Evolutionary conservation across 495 filamentous ascomycete genomes (phyloP), one percentile per base, ranked within the genome.

Genomic region (Mytilinidion resinicola): DNA sequence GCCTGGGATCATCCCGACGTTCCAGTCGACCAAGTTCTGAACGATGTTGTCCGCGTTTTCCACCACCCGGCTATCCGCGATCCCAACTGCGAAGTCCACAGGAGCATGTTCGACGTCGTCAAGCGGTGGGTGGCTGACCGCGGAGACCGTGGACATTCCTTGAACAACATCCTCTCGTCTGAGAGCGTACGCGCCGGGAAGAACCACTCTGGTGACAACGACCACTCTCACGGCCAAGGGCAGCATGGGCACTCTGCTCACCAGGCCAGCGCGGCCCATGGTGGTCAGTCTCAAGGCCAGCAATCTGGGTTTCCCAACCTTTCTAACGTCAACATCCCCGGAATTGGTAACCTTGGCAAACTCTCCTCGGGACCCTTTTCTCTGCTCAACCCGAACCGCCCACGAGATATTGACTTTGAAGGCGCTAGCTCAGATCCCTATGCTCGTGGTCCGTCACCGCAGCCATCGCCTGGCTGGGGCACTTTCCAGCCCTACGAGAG

Each of bases 1-100:
- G 91, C 90, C 1, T 96, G 90, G 91, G 85, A 97, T 53, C 85
- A 96, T 67, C 82, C 85, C 20, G 82, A 85, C 33, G 81, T 95
- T 5, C 81, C 88, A 1, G 84, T 90, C 14, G 77, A 90, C 34
- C 82, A 93, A 64, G 87, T 97, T 0, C 73, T 91, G 25, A 70
- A 85, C 42, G 92, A 96, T 57, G 82, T 90, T 47, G 62, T 86
- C 14, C 79, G 77, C 10, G 86, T 87, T 1, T 95, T 97, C 76
- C 92, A 97, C 69, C 91, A 97, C 69, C 92, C 92, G 0, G 89
- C 84, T 7, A 72, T 89, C 43, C 82, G 90, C 10, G 80, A 91
- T 53, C 82, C 82, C 17, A 73, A 74, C 53, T 76, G 84, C 51
- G 87, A 96, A 65, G 82, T 91, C 43, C 92, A 96, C 63, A 75